phyloP scores from a whole-genome alignment of 345 rosid genomes.

The Hypericum androsaemum region DNA sequence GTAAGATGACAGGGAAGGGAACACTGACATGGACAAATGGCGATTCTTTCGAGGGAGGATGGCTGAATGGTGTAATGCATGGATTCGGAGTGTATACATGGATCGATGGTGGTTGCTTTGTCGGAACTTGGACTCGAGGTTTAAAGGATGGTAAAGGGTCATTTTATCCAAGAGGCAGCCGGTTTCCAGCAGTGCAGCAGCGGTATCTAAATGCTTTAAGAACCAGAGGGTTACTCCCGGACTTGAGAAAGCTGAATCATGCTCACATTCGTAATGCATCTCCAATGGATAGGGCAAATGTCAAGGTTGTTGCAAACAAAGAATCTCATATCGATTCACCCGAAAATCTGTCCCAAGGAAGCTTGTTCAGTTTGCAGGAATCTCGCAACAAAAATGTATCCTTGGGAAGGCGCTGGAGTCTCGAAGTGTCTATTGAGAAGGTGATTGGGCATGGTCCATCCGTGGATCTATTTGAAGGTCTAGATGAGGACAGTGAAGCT shows the following conservation, averaged over 20 bases:
- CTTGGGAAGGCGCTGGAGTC: constrained; percentile 94
- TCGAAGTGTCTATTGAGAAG: constrained; percentile 91
- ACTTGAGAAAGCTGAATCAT: constrained; percentile 57
- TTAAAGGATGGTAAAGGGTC: constrained; percentile 95
- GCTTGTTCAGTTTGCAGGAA: constrained; percentile 64
- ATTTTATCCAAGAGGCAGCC: constrained; percentile 74
- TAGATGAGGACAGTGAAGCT: constrained; percentile 26
- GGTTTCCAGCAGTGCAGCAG: constrained; percentile 63
- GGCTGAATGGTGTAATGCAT: constrained; percentile 91
- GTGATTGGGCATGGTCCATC: constrained; percentile 79
- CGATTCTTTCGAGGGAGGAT: constrained; percentile 84
- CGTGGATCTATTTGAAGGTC: constrained; percentile 33
- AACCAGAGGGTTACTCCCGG: constrained; percentile 80
- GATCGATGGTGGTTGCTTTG: constrained; percentile 79
- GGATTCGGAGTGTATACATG: constrained; percentile 92
- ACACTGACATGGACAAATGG: constrained; percentile 76
- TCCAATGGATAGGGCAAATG: constrained; percentile 50
- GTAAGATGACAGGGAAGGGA: constrained; percentile 95
- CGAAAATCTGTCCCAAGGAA: constrained; percentile 54
- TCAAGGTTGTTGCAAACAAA: constrained; percentile 38
- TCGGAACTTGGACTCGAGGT: constrained; percentile 92
- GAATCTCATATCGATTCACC: constrained; percentile 29
- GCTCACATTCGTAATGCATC: constrained; percentile 52
- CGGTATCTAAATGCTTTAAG: constrained; percentile 69
- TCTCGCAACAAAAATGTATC: constrained; percentile 63